Conservation (phyloP, 73 alveolate species). For the Paramecium primaurelia region DNA sequence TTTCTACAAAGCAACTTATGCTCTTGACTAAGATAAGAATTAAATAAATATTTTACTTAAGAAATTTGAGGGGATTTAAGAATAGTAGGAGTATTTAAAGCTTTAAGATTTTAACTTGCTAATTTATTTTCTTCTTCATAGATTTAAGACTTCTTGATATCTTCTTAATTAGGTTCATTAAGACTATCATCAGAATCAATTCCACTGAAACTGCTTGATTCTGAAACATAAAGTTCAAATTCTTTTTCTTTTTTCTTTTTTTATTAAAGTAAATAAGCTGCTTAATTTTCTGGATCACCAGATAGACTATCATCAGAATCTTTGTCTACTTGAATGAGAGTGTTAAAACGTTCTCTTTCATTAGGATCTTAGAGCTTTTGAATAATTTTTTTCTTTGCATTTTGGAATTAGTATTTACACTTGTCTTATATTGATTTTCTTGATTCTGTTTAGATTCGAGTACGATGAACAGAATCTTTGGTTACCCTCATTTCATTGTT, state of each 20-base stretch:
- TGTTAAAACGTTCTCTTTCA: neutral
- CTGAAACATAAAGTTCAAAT: neutral
- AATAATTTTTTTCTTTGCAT: slow-evolving; percentile 2
- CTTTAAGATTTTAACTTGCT: neutral
- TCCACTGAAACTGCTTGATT: neutral
- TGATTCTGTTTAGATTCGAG: neutral
- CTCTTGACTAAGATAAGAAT: neutral
- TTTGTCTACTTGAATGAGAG: neutral
- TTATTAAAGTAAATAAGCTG: neutral
- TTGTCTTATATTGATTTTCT: neutral
- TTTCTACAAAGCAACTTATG: neutral
- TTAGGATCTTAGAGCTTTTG: neutral
- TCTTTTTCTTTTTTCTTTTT: neutral
- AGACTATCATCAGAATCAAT: neutral
- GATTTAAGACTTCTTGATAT: neutral
- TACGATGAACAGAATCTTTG: neutral
- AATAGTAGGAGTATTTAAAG: neutral
- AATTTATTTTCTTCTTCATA: neutral
- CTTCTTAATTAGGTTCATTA: neutral
- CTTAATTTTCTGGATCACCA: neutral
- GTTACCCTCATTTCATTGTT: neutral
- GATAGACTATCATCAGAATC: neutral
- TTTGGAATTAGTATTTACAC: neutral
- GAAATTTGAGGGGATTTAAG: neutral
- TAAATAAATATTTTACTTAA: neutral